Conservation (phyloP, 352 stramenopile genomes). For the Peronospora belbahrii region DNA sequence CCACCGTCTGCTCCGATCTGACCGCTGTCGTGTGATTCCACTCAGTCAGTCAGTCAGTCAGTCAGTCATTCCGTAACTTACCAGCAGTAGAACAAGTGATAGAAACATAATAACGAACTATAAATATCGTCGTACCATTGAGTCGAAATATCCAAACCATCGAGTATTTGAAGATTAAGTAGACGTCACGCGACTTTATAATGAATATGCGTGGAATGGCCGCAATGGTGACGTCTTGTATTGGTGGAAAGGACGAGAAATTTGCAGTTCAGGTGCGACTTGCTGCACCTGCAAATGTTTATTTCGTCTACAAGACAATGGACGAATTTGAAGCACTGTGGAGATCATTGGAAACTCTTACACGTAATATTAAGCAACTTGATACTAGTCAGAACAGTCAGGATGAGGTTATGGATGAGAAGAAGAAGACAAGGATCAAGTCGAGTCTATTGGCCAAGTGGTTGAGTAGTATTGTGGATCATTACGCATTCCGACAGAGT, state of each 20-base stretch:
- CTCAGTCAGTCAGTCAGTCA: conserved; percentile 25
- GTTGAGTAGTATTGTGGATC: conserved; percentile 66
- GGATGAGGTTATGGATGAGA: conserved; percentile 2
- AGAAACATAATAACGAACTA: too few relatives aligned
- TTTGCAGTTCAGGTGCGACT: conserved; percentile 62
- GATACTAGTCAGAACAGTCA: conserved; percentile 6
- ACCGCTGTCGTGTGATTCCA: not conserved
- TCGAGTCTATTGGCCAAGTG: conserved; percentile 57
- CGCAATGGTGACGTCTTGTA: conserved; percentile 68
- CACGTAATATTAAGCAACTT: conserved; percentile 40
- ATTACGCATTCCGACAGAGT: conserved; percentile 61
- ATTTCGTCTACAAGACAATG: conserved; percentile 82
- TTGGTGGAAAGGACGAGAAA: conserved; percentile 71
- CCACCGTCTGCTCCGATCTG: conserved; percentile 3
- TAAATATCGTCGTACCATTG: too few relatives aligned
- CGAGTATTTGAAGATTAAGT: not conserved
- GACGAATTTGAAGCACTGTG: conserved; percentile 67
- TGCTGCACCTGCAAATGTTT: conserved; percentile 27
- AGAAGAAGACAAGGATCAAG: conserved; percentile 23
- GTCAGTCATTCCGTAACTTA: too few relatives aligned
- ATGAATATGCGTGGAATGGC: conserved; percentile 58
- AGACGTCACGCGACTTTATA: not conserved
- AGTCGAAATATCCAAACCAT: too few relatives aligned
- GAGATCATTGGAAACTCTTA: conserved; percentile 47
- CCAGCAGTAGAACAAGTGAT: conserved; percentile 2